These are phyloP conservation scores for Fusarium lateritium DNA, from an alignment of 2,329 filamentous ascomycete genomes.

Conservation along the genomic window DNA sequence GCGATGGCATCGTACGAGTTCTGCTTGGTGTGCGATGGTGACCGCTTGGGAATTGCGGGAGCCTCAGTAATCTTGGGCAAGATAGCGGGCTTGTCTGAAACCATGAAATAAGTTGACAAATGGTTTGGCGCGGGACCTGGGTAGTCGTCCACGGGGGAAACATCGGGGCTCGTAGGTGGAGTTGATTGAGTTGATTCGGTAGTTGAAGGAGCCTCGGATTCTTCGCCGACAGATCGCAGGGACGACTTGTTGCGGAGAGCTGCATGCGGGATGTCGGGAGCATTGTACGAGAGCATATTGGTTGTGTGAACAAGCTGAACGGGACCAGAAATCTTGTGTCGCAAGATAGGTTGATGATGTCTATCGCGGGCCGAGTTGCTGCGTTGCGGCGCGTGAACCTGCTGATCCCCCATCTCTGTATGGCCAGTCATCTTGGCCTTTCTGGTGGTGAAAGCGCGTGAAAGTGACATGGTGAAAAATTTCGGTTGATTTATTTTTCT, in stretches of 20 bases:
- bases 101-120: slow-evolving; percentile 75
- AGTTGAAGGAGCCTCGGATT: slow-evolving; percentile 77
- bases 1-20: slow-evolving; percentile 81
- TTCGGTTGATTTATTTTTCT: slow-evolving; percentile 13
- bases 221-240: slow-evolving; percentile 69
- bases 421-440: slow-evolving; percentile 66
- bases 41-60: slow-evolving; percentile 78
- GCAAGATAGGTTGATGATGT: slow-evolving; percentile 59
- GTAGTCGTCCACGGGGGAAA: slow-evolving; percentile 68
- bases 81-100: slow-evolving; percentile 62
- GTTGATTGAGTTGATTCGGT: slow-evolving; percentile 72
- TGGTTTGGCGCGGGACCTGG: slow-evolving; percentile 75
- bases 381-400: slow-evolving; percentile 60
- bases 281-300: slow-evolving; percentile 96
- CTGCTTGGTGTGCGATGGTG: slow-evolving; percentile 91
- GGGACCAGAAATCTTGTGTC: slow-evolving; percentile 87
- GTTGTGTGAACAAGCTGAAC: slow-evolving; percentile 92
- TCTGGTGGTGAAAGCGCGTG: slow-evolving; percentile 80
- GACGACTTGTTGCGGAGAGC: slow-evolving; percentile 63
- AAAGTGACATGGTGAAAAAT: slow-evolving; percentile 64
- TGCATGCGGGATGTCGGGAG: slow-evolving; percentile 79
- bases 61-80: slow-evolving; percentile 56
- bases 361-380: slow-evolving; percentile 64
- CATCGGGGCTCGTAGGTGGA: slow-evolving; percentile 78
- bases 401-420: slow-evolving; percentile 61